Conservation (phyloP, 2,329 filamentous ascomycete genomes). For the Mollisiaceae sp. region DNA sequence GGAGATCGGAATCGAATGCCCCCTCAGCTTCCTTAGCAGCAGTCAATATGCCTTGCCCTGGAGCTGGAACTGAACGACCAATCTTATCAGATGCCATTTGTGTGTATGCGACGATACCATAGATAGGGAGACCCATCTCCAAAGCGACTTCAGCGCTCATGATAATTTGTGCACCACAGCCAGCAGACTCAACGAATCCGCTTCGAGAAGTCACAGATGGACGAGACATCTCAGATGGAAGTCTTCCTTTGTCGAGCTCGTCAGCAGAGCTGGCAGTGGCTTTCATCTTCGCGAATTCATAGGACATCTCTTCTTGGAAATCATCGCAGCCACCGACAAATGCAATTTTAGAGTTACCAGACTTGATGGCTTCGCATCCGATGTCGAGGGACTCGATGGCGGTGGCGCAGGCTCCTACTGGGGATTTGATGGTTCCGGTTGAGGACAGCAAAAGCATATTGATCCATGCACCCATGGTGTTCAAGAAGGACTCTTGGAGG, state of each 20-base stretch:
- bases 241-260: slow-evolving; percentile 90
- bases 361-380: slow-evolving; percentile 94
- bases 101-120: slow-evolving; percentile 88
- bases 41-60: slow-evolving; percentile 92
- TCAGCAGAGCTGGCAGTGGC: slow-evolving; percentile 97
- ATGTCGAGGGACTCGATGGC: slow-evolving; percentile 96
- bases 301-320: slow-evolving; percentile 96
- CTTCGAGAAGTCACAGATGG: slow-evolving; percentile 93
- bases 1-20: slow-evolving; percentile 88
- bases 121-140: slow-evolving; percentile 97
- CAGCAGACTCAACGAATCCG: slow-evolving; percentile 98
- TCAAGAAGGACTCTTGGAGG: slow-evolving; percentile 97
- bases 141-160: slow-evolving; percentile 93
- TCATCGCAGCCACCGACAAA: slow-evolving; percentile 97
- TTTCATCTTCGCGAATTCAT: slow-evolving; percentile 99
- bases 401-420: slow-evolving; percentile 93
- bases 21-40: slow-evolving; percentile 85
- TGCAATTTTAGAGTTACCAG: slow-evolving; percentile 94
- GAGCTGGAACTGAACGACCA: slow-evolving; percentile 91
- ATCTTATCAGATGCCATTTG: slow-evolving; percentile 98
- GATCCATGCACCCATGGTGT: slow-evolving; percentile 98
- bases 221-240: slow-evolving; percentile 93
- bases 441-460: slow-evolving; percentile 98
- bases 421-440: slow-evolving; percentile 95
- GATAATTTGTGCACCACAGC: slow-evolving; percentile 93